A percentile compares a stretch with the other conserved stretches of the same genome.
Evolutionary conservation across 2,329 filamentous ascomycete species (phyloP).

Genomic region (Fusarium veterinarium): DNA sequence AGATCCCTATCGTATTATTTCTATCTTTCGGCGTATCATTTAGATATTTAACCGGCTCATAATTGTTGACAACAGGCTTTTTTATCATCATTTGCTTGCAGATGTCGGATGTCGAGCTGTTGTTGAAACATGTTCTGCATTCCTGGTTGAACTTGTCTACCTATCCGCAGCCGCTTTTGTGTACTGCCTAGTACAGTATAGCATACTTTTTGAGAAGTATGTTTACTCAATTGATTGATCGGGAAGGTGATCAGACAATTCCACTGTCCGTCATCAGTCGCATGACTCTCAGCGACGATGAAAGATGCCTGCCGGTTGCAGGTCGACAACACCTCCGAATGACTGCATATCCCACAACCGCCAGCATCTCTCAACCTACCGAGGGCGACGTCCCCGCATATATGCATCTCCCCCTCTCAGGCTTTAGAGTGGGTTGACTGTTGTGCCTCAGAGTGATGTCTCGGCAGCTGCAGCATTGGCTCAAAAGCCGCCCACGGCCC

Average conservation of each 20-base stretch:
- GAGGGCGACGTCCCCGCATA: not conserved
- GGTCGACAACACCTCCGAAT: not conserved
- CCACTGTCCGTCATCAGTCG: not conserved
- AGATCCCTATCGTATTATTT: not conserved
- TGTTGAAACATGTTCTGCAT: not conserved
- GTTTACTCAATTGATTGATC: not conserved
- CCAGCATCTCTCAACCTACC: not conserved
- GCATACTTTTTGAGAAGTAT: not conserved
- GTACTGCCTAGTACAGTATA: not conserved
- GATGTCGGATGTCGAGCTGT: not conserved
- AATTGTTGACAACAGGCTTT: not conserved
- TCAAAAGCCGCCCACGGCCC: not conserved
- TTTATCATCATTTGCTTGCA: not conserved
- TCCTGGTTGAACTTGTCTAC: not conserved
- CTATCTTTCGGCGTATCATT: fast-evolving
- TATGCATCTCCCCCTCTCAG: not conserved
- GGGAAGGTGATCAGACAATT: not conserved
- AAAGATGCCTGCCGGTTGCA: fast-evolving
- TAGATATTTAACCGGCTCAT: fast-evolving
- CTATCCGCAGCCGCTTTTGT: not conserved
- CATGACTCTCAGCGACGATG: no score
- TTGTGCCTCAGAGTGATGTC: not conserved
- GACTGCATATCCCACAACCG: not conserved
- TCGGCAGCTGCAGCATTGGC: not conserved
- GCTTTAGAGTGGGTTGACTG: no score